These are phyloP conservation scores for Liriodendron chinense DNA, from an alignment of 164 flowering plant genomes.

Conservation along the genomic window DNA sequence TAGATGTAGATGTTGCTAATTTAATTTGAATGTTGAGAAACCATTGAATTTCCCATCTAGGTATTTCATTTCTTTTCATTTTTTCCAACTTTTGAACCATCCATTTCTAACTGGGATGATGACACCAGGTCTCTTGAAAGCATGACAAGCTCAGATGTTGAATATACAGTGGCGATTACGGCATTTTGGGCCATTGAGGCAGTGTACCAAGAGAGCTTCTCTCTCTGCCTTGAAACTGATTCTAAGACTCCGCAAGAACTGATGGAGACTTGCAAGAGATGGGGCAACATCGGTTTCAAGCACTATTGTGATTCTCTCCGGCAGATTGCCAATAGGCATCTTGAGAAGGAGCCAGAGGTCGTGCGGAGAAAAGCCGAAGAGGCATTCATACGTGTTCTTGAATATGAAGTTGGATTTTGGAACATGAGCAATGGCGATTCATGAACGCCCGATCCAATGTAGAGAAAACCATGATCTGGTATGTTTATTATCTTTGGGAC, in stretches of 20 bases:
- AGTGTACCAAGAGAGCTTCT: constrained; percentile 80
- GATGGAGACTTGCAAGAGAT: constrained; percentile 68
- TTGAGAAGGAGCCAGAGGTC: constrained; percentile 46
- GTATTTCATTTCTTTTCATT: background rate
- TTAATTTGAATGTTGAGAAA: background rate
- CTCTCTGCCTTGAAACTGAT: constrained; percentile 63
- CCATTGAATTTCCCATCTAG: background rate
- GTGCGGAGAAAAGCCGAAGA: constrained; percentile 50
- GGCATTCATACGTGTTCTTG: constrained; percentile 48
- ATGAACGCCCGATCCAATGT: background rate
- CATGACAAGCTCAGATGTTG: constrained; percentile 50
- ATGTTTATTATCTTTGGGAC: background rate
- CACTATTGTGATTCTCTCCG: constrained; percentile 56
- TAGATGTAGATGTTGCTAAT: background rate
- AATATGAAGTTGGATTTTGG: constrained; percentile 81
- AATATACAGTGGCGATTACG: constrained; percentile 62
- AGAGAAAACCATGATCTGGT: background rate
- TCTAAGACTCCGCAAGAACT: constrained; percentile 60
- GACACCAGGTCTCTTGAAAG: constrained; percentile 58
- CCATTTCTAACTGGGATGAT: background rate
- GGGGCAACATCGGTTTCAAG: constrained; percentile 79
- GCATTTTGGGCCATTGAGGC: constrained; percentile 90
- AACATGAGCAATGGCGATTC: constrained; percentile 64
- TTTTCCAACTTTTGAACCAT: background rate
- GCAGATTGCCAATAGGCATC: constrained; percentile 44